phyloP scores from a whole-genome alignment of 169 alveolate species.

The Plasmodium inui region DNA sequence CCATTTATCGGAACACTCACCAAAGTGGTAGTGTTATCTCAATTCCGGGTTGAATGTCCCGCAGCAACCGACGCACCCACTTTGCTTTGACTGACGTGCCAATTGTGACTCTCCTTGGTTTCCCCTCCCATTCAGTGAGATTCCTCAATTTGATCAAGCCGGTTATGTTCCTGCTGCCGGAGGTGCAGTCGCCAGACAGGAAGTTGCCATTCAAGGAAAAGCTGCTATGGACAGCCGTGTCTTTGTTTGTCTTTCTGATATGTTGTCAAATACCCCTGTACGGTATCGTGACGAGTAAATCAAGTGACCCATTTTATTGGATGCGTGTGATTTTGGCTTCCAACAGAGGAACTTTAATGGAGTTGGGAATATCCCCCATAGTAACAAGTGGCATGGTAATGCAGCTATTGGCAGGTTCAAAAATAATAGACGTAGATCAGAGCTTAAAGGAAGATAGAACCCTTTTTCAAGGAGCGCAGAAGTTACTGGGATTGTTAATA shows the following conservation, averaged over 20 bases:
- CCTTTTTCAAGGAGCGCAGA: constrained; percentile 97
- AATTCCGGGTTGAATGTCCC: too few relatives aligned
- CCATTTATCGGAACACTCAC: background rate
- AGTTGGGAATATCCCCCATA: constrained; percentile 98
- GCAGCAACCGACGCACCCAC: too few relatives aligned
- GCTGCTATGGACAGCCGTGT: constrained; percentile 98
- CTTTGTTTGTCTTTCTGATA: constrained; percentile 96
- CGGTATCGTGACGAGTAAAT: constrained; percentile 96
- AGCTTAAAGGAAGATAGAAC: constrained; percentile 98
- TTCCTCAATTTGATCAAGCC: constrained; percentile 96
- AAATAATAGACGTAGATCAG: constrained; percentile 98
- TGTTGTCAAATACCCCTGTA: constrained; percentile 99
- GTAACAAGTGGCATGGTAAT: constrained; percentile 99
- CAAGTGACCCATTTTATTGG: constrained; percentile 99
- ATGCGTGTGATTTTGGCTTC: constrained; percentile 99
- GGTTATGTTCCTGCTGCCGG: constrained; percentile 97
- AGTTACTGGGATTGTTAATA: constrained; percentile 97
- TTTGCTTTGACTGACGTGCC: background rate
- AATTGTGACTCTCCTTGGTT: background rate
- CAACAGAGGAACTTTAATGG: constrained; percentile 99
- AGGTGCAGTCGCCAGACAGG: constrained; percentile 96
- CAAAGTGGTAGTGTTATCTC: background rate
- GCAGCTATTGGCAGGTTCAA: constrained; percentile 99
- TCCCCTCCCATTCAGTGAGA: constrained; percentile 83
- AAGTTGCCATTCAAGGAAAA: constrained; percentile 96